A percentile compares a stretch with the other conserved stretches of the same genome.
phyloP scores from a whole-genome alignment of 192 early-diverging fungal genomes.

The Powellomyces hirtus region DNA sequence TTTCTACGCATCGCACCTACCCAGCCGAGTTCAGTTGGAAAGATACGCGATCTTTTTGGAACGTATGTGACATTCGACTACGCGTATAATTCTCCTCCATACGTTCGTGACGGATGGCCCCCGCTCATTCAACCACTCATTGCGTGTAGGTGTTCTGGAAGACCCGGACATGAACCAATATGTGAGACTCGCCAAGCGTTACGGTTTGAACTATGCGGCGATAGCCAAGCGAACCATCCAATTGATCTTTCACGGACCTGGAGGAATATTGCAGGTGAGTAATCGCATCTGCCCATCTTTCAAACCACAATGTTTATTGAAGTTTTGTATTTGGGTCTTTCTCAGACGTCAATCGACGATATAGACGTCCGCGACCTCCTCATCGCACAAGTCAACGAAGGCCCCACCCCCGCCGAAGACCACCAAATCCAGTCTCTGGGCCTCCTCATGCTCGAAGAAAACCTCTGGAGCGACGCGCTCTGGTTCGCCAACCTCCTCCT shows the following conservation, averaged over 20 bases:
- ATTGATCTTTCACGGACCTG: not conserved
- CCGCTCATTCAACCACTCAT: not conserved
- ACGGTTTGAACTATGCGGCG: slow-evolving; percentile 40
- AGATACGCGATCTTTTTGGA: slow-evolving; percentile 51
- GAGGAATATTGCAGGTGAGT: not conserved
- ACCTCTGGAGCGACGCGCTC: slow-evolving; percentile 45
- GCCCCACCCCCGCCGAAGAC: not conserved
- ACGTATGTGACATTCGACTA: no score
- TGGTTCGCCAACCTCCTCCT: slow-evolving; percentile 47
- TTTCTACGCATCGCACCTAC: slow-evolving; percentile 50
- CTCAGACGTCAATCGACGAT: not conserved
- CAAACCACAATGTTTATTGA: no score
- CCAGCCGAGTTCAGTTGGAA: slow-evolving; percentile 39
- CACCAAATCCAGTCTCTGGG: slow-evolving; percentile 57
- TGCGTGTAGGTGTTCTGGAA: not conserved
- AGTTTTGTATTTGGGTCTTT: no score
- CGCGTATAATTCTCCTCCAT: not conserved
- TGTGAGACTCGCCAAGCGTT: slow-evolving; percentile 14
- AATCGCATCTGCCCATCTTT: no score
- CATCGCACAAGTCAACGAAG: slow-evolving; percentile 16
- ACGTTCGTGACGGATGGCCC: not conserved
- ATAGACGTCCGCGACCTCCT: not conserved
- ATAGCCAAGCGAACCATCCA: slow-evolving; percentile 31
- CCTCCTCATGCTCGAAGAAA: slow-evolving; percentile 51
- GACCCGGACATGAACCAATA: slow-evolving; percentile 4